Evolutionary conservation across 2,329 filamentous ascomycete genomes (phyloP), one percentile per base, ranked within the genome.

Genomic region (Sporothrix mexicana): DNA sequence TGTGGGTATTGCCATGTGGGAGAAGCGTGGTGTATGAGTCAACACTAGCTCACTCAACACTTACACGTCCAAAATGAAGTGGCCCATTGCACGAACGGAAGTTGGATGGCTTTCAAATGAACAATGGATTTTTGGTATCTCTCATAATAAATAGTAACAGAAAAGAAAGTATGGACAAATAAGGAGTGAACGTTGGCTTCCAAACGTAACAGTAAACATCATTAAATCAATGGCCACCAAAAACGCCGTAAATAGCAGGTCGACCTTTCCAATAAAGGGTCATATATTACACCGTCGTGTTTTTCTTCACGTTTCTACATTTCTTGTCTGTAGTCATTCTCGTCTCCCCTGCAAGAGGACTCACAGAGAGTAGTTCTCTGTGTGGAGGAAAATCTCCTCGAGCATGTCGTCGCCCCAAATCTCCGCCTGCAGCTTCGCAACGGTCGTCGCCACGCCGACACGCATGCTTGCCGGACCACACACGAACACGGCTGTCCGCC

Each of bases 341-440:
- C n/a, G n/a, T n/a, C n/a, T n/a, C n/a, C n/a, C n/a, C n/a, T n/a
- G n/a, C n/a, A n/a, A n/a, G n/a, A n/a, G n/a, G n/a, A n/a, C n/a
- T n/a, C 20, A 97, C 75, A 97, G 85, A 69, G 94, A 93, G 83
- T 97, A 98, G 81, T 98, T 98, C 85, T 98, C 95, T 3, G 95
- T 93, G 84, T 98, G 95, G 80, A 98, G 82, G 80, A 95, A 98
- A 71, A 98, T 92, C 86, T 98, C 95, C 79, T 98, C 95, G 64
- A 92, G 88, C 77, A 88, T 87, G 47, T 91, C 88, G 77, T 94
- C 91, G 6, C 88, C 90, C 92, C 93, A 94, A 68, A 98, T 94
- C 81, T 91, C 89, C 36, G 88, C 88, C 85, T 98, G 95, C 78
- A 98, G 83, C 73, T 88, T 84, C 2, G 95, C 95, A 30, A 97